Percentiles rank a stretch among this genome's conserved stretches.
Evolutionary conservation across 805 yeast species (phyloP).

Genomic region (Candida awuae): DNA sequence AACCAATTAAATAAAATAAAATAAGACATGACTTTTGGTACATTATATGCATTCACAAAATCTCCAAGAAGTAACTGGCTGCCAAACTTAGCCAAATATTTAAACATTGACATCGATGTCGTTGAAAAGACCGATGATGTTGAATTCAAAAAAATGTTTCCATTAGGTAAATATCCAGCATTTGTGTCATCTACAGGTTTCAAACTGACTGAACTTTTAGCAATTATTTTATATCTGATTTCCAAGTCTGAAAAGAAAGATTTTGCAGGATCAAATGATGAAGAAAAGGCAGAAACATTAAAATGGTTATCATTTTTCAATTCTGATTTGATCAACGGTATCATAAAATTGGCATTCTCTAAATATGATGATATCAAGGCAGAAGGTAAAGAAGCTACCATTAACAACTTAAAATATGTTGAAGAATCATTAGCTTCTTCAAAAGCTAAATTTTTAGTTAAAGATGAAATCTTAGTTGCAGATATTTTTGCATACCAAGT

Average conservation of each 20-base stretch:
- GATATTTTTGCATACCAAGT: background rate
- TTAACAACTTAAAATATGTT: background rate
- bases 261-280: background rate
- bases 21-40: constrained; percentile 12
- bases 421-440: background rate
- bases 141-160: constrained; percentile 2
- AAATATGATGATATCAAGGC: constrained; percentile 1
- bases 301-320: background rate
- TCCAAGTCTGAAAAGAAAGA: background rate
- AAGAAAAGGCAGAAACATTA: background rate
- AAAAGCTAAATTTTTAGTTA: background rate
- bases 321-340: background rate
- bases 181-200: constrained; percentile 4
- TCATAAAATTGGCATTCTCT: background rate
- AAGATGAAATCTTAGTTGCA: background rate
- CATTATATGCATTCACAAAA: constrained; percentile 1
- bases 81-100: background rate
- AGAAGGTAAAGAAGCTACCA: background rate
- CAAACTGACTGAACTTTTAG: constrained; percentile 6
- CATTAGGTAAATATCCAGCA: constrained; percentile 5
- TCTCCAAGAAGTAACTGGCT: constrained; percentile 8
- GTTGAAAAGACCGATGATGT: background rate
- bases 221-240: background rate
- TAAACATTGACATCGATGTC: constrained; percentile 1
- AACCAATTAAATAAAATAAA: too few species aligned